Evolutionary conservation across 177 flowering plant species (phyloP).

Genomic region (Vitis hybrid): DNA sequence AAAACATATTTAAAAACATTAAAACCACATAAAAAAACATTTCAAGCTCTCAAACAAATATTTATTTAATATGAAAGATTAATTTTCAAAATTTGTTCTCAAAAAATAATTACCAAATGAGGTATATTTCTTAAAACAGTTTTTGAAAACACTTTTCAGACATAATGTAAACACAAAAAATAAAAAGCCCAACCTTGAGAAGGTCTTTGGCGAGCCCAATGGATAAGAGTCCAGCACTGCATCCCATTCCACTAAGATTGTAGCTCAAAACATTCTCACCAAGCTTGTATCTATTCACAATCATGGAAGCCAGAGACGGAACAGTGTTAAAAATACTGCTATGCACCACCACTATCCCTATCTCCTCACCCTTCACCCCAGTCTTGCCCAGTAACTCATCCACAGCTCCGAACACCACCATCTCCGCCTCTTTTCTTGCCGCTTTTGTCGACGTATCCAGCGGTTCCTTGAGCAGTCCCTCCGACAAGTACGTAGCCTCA

Average conservation of each 20-base stretch:
- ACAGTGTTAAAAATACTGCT: constrained; percentile 38
- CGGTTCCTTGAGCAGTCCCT: constrained; percentile 29
- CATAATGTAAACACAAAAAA: too few relatives aligned
- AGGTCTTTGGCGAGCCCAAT: constrained; percentile 47
- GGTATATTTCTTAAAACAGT: too few relatives aligned
- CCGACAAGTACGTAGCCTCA: constrained; percentile 36
- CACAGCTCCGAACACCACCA: constrained; percentile 48
- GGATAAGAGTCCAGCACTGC: constrained; percentile 45
- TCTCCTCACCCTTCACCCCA: constrained; percentile 32
- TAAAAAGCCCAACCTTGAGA: constrained; percentile 25
- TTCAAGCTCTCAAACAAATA: too few relatives aligned
- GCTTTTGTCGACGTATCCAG: constrained; percentile 38
- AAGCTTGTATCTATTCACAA: constrained; percentile 44
- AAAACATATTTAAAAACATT: too few relatives aligned
- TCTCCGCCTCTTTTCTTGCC: constrained; percentile 42
- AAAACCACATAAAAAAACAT: too few relatives aligned
- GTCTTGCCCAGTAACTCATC: constrained; percentile 38
- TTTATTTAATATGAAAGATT: too few relatives aligned
- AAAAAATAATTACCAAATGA: too few relatives aligned
- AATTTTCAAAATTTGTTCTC: too few relatives aligned
- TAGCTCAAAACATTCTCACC: constrained; percentile 32
- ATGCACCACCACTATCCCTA: constrained; percentile 44
- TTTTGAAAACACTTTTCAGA: too few relatives aligned
- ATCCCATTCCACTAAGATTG: constrained; percentile 54
- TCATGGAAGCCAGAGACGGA: constrained; percentile 49